These are phyloP conservation scores for Phytophthora gonapodyides DNA, from an alignment of 352 stramenopile species.

Conservation along the genomic window DNA sequence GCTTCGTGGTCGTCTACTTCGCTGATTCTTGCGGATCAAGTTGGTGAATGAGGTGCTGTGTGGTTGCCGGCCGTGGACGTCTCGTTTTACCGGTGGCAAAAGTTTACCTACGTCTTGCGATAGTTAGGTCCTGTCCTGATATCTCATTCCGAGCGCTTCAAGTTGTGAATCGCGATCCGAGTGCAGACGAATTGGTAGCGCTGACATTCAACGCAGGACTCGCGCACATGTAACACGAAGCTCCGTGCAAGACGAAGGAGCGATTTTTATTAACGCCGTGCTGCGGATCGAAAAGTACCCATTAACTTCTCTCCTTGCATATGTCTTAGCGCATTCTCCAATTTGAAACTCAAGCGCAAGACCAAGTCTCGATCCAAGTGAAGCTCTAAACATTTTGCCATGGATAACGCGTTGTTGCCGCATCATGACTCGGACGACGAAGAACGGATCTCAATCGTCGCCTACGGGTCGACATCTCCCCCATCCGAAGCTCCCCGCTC, in stretches of 20 bases:
- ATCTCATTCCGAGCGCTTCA: constrained; percentile 19
- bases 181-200: constrained; percentile 5
- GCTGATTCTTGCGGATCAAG: too few species aligned
- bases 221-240: constrained; percentile 17
- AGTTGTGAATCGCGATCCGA: background rate
- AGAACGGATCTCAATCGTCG: constrained; percentile 33
- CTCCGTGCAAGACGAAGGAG: constrained; percentile 23
- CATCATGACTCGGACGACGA: constrained; percentile 18
- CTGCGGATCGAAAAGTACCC: constrained; percentile 3
- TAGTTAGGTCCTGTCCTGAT: constrained; percentile 30
- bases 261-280: constrained; percentile 12
- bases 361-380: background rate
- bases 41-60: too few species aligned
- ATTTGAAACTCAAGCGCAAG: constrained; percentile 14
- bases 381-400: constrained; percentile 4
- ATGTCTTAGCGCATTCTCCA: constrained; percentile 18
- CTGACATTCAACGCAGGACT: constrained; percentile 13
- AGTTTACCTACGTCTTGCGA: constrained; percentile 29
- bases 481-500: constrained; percentile 7
- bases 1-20: too few species aligned
- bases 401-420: constrained; percentile 29
- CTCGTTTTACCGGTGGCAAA: constrained; percentile 26
- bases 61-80: too few species aligned
- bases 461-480: constrained; percentile 16
- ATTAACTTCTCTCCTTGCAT: background rate